phyloP scores from a whole-genome alignment of 1,284 basidiomycete genomes.

The Moesziomyces globuligerus region DNA sequence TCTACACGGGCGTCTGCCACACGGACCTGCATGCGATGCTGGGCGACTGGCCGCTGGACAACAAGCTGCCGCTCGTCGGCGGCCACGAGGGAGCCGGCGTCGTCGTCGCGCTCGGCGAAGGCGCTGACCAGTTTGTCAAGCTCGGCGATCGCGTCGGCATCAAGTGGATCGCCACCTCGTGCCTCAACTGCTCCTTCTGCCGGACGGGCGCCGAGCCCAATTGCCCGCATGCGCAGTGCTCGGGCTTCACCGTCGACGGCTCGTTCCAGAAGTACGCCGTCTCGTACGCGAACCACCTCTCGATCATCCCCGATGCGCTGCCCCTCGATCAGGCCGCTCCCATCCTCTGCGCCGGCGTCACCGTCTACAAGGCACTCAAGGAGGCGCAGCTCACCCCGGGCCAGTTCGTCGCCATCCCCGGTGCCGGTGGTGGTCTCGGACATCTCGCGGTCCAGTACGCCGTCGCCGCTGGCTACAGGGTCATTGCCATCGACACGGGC shows the following conservation, averaged over 20 bases:
- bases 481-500: conserved; percentile 83
- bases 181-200: conserved; percentile 79
- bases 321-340: conserved; percentile 79
- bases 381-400: conserved; percentile 75
- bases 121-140: conserved; percentile 73
- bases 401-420: conserved; percentile 82
- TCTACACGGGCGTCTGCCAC: conserved; percentile 56
- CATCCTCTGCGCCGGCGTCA: conserved; percentile 80
- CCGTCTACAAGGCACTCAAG: conserved; percentile 85
- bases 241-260: conserved; percentile 77
- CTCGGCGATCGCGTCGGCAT: conserved; percentile 85
- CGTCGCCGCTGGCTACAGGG: conserved; percentile 71
- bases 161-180: conserved; percentile 75
- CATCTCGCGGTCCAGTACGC: conserved; percentile 61
- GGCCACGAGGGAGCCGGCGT: conserved; percentile 78
- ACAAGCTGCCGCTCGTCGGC: conserved; percentile 80
- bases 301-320: conserved; percentile 69
- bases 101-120: conserved; percentile 80
- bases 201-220: conserved; percentile 76
- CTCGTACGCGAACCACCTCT: conserved; percentile 77
- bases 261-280: conserved; percentile 79
- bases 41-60: conserved; percentile 66
- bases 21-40: conserved; percentile 57
- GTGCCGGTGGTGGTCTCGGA: conserved; percentile 76
- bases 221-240: conserved; percentile 34